phyloP scores from a whole-genome alignment of 495 filamentous ascomycete species.

The Annulohypoxylon nitens region DNA sequence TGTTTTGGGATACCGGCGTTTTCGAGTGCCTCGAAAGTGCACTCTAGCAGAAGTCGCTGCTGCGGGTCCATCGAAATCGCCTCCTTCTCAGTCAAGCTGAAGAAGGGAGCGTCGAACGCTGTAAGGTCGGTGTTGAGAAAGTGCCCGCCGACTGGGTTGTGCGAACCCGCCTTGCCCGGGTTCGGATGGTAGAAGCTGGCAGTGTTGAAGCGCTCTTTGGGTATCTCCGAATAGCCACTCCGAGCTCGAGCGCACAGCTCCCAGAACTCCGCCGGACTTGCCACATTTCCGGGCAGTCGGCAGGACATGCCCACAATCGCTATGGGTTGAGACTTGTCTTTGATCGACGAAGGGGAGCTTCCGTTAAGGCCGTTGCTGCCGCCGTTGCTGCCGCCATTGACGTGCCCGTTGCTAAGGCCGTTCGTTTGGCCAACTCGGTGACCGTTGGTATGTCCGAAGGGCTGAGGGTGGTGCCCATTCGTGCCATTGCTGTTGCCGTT shows the following conservation, averaged over 20 bases:
- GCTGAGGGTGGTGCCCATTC: slow-evolving; percentile 24
- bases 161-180: slow-evolving; percentile 77
- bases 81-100: slow-evolving; percentile 80
- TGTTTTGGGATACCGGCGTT: slow-evolving; percentile 88
- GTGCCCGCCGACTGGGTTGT: slow-evolving; percentile 81
- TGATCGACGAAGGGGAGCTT: slow-evolving; percentile 15
- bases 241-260: slow-evolving; percentile 71
- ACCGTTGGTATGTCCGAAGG: slow-evolving; percentile 36
- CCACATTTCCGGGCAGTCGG: slow-evolving; percentile 65
- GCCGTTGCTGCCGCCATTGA: slow-evolving; percentile 35
- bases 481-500: slow-evolving; percentile 29
- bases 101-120: slow-evolving; percentile 86
- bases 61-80: slow-evolving; percentile 88
- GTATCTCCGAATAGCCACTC: slow-evolving; percentile 69
- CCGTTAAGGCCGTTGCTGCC: slow-evolving; percentile 33
- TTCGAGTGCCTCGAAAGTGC: slow-evolving; percentile 88
- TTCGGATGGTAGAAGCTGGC: slow-evolving; percentile 83
- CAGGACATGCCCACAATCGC: slow-evolving; percentile 70
- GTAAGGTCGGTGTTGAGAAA: slow-evolving; percentile 80
- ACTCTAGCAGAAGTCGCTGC: slow-evolving; percentile 82
- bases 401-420: slow-evolving; percentile 5
- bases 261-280: slow-evolving; percentile 70
- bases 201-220: slow-evolving; percentile 75
- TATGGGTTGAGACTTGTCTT: slow-evolving; percentile 58
- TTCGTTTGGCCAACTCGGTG: slow-evolving; percentile 32